These are phyloP conservation scores for Allantophomopsis cytisporea DNA, from an alignment of 2,329 filamentous ascomycete genomes.

Conservation along the genomic window DNA sequence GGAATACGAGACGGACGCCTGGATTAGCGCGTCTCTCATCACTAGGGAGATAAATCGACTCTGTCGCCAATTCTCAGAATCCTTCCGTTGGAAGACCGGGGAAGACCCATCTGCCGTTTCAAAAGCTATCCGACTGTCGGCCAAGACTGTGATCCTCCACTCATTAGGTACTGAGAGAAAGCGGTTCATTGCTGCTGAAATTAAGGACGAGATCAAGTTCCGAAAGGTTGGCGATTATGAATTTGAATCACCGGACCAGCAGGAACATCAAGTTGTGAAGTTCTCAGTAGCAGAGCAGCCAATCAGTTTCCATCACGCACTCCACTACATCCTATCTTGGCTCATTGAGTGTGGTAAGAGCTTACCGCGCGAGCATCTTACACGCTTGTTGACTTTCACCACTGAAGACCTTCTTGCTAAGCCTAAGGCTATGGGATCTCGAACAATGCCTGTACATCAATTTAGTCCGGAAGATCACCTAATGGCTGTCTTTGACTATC, in stretches of 20 bases:
- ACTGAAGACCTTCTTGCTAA: slow-evolving; percentile 54
- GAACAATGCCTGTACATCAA: slow-evolving; percentile 37
- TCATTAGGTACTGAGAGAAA: slow-evolving; percentile 80
- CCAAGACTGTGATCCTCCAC: slow-evolving; percentile 76
- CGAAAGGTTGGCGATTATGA: slow-evolving; percentile 67
- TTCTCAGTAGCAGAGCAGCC: slow-evolving; percentile 81
- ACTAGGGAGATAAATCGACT: slow-evolving; percentile 91
- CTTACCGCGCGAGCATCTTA: slow-evolving; percentile 55
- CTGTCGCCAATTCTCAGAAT: slow-evolving; percentile 76
- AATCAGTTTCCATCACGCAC: slow-evolving; percentile 93
- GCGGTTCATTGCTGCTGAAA: slow-evolving; percentile 75
- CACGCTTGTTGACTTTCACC: slow-evolving; percentile 57
- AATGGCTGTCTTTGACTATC: slow-evolving; percentile 83
- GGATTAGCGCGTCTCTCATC: slow-evolving; percentile 91
- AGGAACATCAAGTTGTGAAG: slow-evolving; percentile 55
- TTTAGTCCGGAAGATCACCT: slow-evolving; percentile 64
- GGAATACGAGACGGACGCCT: slow-evolving; percentile 95
- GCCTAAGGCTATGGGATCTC: slow-evolving; percentile 45
- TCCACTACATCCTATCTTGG: slow-evolving; percentile 96
- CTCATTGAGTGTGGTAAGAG: slow-evolving; percentile 78
- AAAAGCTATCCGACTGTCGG: slow-evolving; percentile 57
- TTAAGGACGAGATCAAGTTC: slow-evolving; percentile 77
- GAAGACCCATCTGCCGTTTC: slow-evolving; percentile 54
- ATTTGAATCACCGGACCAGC: slow-evolving; percentile 43
- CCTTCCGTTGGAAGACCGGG: slow-evolving; percentile 60